Evolutionary conservation across 495 filamentous ascomycete genomes (phyloP).

Genomic region (Paragyromitra xinjiangensis): DNA sequence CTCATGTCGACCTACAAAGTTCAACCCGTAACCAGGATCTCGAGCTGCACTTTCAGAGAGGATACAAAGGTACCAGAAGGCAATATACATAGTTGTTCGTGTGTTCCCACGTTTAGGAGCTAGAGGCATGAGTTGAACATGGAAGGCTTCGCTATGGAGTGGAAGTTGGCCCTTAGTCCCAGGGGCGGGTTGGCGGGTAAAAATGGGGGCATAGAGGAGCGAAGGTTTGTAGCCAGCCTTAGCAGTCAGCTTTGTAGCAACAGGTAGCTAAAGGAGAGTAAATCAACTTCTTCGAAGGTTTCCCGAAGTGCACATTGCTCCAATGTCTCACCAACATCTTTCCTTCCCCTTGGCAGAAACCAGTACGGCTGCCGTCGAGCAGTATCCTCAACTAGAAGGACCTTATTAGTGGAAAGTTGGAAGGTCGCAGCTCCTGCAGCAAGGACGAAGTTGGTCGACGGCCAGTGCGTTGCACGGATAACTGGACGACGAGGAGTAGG

Average conservation of each 20-base stretch:
- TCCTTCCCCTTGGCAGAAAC: slow-evolving; percentile 57
- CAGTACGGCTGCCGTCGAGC: slow-evolving; percentile 5
- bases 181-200: slow-evolving; percentile 23
- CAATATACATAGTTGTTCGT: slow-evolving; percentile 32
- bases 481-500: slow-evolving; percentile 1
- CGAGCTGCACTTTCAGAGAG: slow-evolving; percentile 10
- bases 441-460: slow-evolving; percentile 54
- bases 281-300: slow-evolving; percentile 55
- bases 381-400: slow-evolving; percentile 53
- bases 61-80: slow-evolving; percentile 30
- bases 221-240: slow-evolving; percentile 29
- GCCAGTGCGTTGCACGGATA: slow-evolving; percentile 33
- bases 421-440: slow-evolving; percentile 52
- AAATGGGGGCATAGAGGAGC: slow-evolving; percentile 11
- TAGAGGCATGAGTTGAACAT: slow-evolving; percentile 33
- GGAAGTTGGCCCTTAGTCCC: neutral
- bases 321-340: slow-evolving; percentile 54
- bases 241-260: slow-evolving; percentile 19
- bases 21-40: slow-evolving; percentile 27
- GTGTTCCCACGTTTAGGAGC: neutral
- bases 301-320: slow-evolving; percentile 52
- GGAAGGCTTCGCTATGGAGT: slow-evolving; percentile 21
- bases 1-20: slow-evolving; percentile 39
- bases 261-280: neutral
- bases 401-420: slow-evolving; percentile 37